Conservation (phyloP, 768 basidiomycete species). For the Suillus americanus region DNA sequence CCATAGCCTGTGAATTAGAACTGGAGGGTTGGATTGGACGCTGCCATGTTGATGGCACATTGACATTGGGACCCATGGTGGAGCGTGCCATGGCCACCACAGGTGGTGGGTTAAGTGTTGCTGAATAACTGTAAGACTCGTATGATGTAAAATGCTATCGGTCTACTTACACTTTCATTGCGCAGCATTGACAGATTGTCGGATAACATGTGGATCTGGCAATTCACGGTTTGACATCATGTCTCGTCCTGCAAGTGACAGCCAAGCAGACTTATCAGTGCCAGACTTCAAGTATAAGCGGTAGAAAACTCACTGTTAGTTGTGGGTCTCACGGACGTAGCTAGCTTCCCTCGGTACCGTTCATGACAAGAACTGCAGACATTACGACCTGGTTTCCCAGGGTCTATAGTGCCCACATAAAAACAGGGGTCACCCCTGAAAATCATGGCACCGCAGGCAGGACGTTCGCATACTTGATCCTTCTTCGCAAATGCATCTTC, state of each 20-base stretch:
- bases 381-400: background rate
- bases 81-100: background rate
- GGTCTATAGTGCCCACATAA: background rate
- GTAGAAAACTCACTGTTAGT: too few relatives aligned
- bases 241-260: too few relatives aligned
- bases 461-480: background rate
- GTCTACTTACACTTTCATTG: background rate
- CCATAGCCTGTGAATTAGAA: too few relatives aligned
- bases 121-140: background rate
- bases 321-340: background rate
- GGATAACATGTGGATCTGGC: background rate
- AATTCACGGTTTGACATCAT: background rate
- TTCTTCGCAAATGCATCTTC: background rate
- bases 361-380: background rate
- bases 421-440: background rate
- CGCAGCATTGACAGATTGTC: background rate
- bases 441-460: background rate
- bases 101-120: background rate
- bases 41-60: background rate
- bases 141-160: too few relatives aligned
- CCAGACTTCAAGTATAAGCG: too few relatives aligned
- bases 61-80: background rate
- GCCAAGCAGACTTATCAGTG: too few relatives aligned
- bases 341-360: background rate
- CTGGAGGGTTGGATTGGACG: too few relatives aligned